A percentile compares a stretch with the other conserved stretches of the same genome.
phyloP scores from a whole-genome alignment of 495 filamentous ascomycete species.

The Podospora bellae-mahoneyi region DNA sequence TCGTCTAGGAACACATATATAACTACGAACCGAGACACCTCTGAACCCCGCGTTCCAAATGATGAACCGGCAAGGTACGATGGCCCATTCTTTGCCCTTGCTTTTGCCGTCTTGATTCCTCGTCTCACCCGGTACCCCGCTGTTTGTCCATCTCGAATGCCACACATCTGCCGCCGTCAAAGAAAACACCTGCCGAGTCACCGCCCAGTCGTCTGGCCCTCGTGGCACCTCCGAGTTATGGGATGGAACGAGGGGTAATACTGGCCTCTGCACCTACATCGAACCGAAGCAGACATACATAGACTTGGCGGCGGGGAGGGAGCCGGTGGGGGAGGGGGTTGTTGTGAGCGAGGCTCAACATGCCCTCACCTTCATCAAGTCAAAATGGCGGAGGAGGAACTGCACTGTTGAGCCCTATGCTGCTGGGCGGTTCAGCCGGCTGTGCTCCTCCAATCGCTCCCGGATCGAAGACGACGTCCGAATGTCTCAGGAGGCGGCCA shows the following conservation, averaged over 20 bases:
- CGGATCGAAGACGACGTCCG: not conserved
- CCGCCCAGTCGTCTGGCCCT: not conserved
- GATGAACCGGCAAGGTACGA: conserved; percentile 60
- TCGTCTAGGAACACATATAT: not conserved
- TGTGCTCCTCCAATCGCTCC: not conserved
- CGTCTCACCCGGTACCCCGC: conserved; percentile 26
- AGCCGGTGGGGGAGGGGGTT: not conserved
- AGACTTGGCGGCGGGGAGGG: not conserved
- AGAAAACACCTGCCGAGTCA: not conserved
- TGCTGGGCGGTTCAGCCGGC: not conserved
- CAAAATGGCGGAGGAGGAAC: not conserved
- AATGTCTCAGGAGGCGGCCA: not conserved
- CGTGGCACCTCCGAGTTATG: not conserved
- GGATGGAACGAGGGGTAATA: not conserved
- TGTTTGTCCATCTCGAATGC: conserved; percentile 27
- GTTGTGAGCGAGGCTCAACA: not conserved
- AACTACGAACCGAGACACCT: not conserved
- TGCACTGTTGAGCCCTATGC: not conserved
- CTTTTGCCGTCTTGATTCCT: conserved; percentile 23
- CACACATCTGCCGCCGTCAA: conserved; percentile 22
- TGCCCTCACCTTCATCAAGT: not conserved
- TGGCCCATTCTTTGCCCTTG: conserved; percentile 24
- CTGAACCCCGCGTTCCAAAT: conserved; percentile 18
- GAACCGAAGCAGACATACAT: not conserved
- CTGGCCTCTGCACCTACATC: not conserved